Evolutionary conservation across 1,284 basidiomycete genomes (phyloP).

Genomic region (Anthracocystis walkeri): DNA sequence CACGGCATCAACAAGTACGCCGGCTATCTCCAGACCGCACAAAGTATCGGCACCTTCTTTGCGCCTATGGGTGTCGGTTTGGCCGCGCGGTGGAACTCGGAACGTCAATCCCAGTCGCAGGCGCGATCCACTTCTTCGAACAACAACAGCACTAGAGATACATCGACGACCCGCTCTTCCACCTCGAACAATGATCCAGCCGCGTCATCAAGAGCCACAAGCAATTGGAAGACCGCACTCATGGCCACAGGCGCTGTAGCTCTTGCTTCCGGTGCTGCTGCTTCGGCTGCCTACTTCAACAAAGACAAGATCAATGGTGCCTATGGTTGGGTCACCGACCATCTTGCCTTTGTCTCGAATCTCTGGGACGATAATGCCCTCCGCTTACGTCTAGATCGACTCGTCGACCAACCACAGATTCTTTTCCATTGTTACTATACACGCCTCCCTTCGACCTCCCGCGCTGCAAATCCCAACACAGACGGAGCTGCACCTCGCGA

Average conservation of each 20-base stretch:
- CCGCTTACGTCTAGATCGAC: conserved; percentile 72
- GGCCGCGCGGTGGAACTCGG: conserved; percentile 70
- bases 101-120: conserved; percentile 25
- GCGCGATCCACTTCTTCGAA: conserved; percentile 26
- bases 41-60: conserved; percentile 72
- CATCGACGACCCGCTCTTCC: conserved; percentile 32
- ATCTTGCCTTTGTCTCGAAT: conserved; percentile 88
- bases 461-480: conserved; percentile 23
- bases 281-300: conserved; percentile 75
- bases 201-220: conserved; percentile 17
- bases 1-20: conserved; percentile 82
- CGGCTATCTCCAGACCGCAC: conserved; percentile 79
- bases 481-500: conserved; percentile 24
- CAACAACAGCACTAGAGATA: conserved; percentile 38
- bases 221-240: conserved; percentile 36
- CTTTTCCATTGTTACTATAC: conserved; percentile 71
- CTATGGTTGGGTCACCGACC: conserved; percentile 80
- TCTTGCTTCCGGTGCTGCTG: conserved; percentile 82
- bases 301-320: conserved; percentile 73
- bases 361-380: conserved; percentile 84
- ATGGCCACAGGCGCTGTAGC: conserved; percentile 75
- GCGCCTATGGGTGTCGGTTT: conserved; percentile 72
- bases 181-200: conserved; percentile 8
- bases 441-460: conserved; percentile 40
- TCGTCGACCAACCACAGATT: conserved; percentile 62